Evolutionary conservation across 2,329 filamentous ascomycete species (phyloP).

Genomic region (Albophoma yamanashiensis): DNA sequence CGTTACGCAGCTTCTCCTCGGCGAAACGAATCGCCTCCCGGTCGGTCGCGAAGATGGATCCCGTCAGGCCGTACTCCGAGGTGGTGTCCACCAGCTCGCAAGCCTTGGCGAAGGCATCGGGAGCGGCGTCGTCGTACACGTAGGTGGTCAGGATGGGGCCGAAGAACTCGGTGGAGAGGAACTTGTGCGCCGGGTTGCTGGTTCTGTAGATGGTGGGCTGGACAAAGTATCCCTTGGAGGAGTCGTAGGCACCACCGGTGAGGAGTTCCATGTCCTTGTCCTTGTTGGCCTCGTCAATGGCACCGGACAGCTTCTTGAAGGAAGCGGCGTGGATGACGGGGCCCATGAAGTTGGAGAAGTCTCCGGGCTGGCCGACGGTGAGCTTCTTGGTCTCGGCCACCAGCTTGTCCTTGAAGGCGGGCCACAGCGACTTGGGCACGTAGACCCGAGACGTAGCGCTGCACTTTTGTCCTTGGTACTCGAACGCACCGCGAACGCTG

Average conservation of each 20-base stretch:
- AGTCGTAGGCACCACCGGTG: conserved; percentile 67
- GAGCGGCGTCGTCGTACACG: conserved; percentile 61
- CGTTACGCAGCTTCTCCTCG: conserved; percentile 60
- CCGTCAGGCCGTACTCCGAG: conserved; percentile 69
- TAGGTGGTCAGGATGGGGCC: conserved; percentile 66
- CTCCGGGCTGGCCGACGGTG: conserved; percentile 56
- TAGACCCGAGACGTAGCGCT: conserved; percentile 75
- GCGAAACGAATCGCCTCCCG: conserved; percentile 54
- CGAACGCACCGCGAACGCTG: conserved; percentile 78
- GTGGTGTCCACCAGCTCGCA: conserved; percentile 60
- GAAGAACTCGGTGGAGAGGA: conserved; percentile 72
- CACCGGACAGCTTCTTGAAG: conserved; percentile 68
- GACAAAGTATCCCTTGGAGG: conserved; percentile 71
- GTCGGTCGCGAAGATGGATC: conserved; percentile 64
- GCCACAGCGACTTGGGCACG: conserved; percentile 64
- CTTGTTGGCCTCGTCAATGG: conserved; percentile 70
- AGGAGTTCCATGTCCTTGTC: conserved; percentile 65
- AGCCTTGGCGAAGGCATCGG: conserved; percentile 43
- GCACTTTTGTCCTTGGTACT: conserved; percentile 89
- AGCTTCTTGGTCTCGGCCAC: conserved; percentile 59
- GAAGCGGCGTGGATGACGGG: conserved; percentile 76
- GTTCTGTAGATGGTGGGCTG: conserved; percentile 75
- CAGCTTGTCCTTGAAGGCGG: conserved; percentile 57
- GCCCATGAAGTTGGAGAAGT: conserved; percentile 72
- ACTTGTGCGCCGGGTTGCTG: conserved; percentile 60